Conservation (phyloP, 2,329 filamentous ascomycete genomes). For the Coleophoma cylindrospora region DNA sequence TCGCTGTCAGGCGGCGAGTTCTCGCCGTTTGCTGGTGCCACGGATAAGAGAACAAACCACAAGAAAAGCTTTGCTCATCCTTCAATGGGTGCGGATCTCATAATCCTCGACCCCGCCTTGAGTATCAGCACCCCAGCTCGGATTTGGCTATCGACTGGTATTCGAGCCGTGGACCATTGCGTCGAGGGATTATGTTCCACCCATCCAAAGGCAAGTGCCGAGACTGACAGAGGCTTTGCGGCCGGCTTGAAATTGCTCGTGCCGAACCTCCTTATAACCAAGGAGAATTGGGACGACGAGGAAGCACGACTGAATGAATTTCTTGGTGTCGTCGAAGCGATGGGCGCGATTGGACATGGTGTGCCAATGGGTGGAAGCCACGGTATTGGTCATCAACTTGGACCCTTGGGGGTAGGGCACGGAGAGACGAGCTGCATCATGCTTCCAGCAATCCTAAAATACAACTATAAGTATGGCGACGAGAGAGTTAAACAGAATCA, state of each 20-base stretch:
- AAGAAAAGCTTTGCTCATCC: conserved; percentile 24
- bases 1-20: conserved; percentile 37
- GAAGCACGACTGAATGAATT: conserved; percentile 13
- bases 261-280: conserved; percentile 18
- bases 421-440: conserved; percentile 55
- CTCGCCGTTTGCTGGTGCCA: conserved; percentile 32
- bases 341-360: conserved; percentile 36
- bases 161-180: conserved; percentile 52
- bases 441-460: conserved; percentile 50
- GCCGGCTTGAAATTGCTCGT: conserved; percentile 17
- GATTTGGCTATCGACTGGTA: conserved; percentile 53
- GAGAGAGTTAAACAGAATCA: conserved; percentile 10
- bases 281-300: conserved; percentile 10
- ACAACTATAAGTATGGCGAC: conserved; percentile 32
- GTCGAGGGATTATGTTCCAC: conserved; percentile 48
- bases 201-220: conserved; percentile 4
- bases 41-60: conserved; percentile 21
- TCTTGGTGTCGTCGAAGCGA: conserved; percentile 46
- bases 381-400: conserved; percentile 37
- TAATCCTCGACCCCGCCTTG: conserved; percentile 52
- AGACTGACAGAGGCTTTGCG: conserved; percentile 11
- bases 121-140: conserved; percentile 42
- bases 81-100: conserved; percentile 38
- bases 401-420: conserved; percentile 45
- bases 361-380: conserved; percentile 34